Conservation (phyloP, 305 asterid species). For the Fraxinus latifolia region DNA sequence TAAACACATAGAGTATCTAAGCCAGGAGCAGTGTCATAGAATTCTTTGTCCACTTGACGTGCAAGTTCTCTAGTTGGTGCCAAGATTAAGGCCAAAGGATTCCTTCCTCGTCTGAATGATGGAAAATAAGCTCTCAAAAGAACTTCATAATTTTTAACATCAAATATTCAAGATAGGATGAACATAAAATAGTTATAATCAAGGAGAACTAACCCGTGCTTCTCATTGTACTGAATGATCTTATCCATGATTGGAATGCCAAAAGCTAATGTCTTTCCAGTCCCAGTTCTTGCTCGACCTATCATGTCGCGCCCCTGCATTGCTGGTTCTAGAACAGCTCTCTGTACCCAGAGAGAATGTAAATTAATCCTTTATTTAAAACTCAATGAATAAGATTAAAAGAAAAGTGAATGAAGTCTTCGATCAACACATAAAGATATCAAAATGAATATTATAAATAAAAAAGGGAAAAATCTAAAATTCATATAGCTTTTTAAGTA, state of each 20-base stretch:
- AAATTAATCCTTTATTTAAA: neutral
- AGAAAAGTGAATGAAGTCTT: neutral
- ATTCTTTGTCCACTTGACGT: constrained; percentile 86
- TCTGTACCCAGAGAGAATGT: constrained; percentile 34
- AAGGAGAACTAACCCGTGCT: constrained; percentile 65
- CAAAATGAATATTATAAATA: neutral
- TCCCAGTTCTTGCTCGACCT: constrained; percentile 94
- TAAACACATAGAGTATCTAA: constrained; percentile 81
- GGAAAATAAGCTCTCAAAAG: constrained; percentile 14
- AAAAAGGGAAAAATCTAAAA: neutral
- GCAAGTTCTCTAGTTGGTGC: constrained; percentile 99
- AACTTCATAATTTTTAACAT: neutral
- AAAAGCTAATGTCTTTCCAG: constrained; percentile 95
- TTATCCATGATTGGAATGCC: constrained; percentile 93
- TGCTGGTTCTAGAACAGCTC: constrained; percentile 91
- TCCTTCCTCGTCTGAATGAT: constrained; percentile 64
- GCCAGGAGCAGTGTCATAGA: constrained; percentile 68
- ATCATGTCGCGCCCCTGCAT: constrained; percentile 95
- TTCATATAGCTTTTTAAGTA: neutral
- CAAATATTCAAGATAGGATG: neutral
- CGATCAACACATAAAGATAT: neutral
- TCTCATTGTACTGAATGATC: constrained; percentile 64
- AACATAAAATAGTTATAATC: neutral
- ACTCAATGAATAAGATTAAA: neutral
- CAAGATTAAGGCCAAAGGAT: constrained; percentile 71